Evolutionary conservation across 495 filamentous ascomycete species (phyloP), one percentile per base, ranked within the genome.

Genomic region (Aspergillus sclerotiicarbonarius): DNA sequence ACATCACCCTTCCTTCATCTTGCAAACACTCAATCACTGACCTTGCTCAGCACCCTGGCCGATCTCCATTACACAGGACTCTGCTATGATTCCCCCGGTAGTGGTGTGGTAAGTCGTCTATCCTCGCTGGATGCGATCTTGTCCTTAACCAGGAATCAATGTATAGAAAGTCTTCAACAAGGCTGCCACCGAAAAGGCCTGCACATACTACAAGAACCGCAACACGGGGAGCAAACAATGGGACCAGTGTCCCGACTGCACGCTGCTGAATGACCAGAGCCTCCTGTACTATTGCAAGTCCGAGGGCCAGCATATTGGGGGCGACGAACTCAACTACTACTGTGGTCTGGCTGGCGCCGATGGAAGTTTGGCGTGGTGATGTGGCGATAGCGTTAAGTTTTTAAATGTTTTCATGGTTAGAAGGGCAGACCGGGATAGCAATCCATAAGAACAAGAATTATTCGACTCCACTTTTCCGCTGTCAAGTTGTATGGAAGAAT

Each of bases 171-270:
- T 58, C 29, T 62, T 58, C 46, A 62, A 62, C 55, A 50, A 43
- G 33, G 60, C 33, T 51, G 60, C 60, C 15, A 62, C 60, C 4
- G 55, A 62, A 19, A 58, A 58, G 55, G 64, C 64, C 2, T 67
- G 64, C 43, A 53, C 50, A 33, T 45, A 51, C 13, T 67, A 67
- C 48, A 67, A 59, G 51, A 58, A 63, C 19, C 64, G 64, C 31
- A 67, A 63, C 39, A 67, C 64, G 9, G 64, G 64, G 4, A 51
- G 47, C 50, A 58, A 67, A 19, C 60, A 67, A 53, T 67, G 61
- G 61, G 64, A 67, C 21, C 55, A 56, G 19, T 67, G 64, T 30
- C 61, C 64, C 13, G 64, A 67, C 57, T 67, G 64, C 55, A 60
- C 61, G 12, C 21, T 61, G 15, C n/a, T 21, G 45, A 61, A 33